phyloP scores from a whole-genome alignment of 805 yeast genomes.

The Gaillardinia entomophila region DNA sequence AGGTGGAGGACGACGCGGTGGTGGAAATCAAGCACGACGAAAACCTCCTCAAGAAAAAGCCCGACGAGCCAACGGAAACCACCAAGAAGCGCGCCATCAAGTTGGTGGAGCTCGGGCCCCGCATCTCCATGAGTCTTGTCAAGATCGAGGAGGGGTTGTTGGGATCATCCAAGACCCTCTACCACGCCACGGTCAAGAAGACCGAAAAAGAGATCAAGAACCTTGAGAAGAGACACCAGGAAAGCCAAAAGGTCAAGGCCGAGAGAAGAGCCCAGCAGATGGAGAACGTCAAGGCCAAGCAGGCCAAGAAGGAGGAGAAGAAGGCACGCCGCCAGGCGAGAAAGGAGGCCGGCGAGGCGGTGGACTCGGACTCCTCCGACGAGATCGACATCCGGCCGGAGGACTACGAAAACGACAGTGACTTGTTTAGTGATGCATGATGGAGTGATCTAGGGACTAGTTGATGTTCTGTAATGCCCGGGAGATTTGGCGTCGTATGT shows the following conservation, averaged over 20 bases:
- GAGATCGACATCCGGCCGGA: conserved; percentile 34
- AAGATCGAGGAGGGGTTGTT: conserved; percentile 87
- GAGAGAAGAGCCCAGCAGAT: conserved; percentile 73
- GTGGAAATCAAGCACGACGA: conserved; percentile 48
- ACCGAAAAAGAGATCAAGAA: conserved; percentile 51
- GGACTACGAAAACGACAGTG: conserved; percentile 49
- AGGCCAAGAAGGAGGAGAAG: conserved; percentile 67
- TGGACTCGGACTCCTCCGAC: conserved; percentile 23
- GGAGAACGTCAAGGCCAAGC: conserved; percentile 70
- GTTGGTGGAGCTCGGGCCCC: conserved; percentile 89
- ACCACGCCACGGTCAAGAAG: conserved; percentile 69
- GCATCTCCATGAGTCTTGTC: conserved; percentile 66
- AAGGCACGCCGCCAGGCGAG: conserved; percentile 61
- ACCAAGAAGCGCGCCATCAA: conserved; percentile 78
- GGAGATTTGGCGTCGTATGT: conserved; percentile 14
- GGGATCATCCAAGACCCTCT: conserved; percentile 82
- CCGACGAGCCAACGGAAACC: conserved; percentile 12
- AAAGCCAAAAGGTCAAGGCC: conserved; percentile 55
- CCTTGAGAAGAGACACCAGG: conserved; percentile 64
- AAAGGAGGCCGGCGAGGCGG: conserved; percentile 26
- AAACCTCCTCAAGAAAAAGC: conserved; percentile 13
- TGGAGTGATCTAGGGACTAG: not conserved
- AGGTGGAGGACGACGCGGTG: conserved; percentile 84
- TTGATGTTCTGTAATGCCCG: conserved; percentile 1
- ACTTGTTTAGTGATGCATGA: conserved; percentile 32